phyloP scores from a whole-genome alignment of 2,329 filamentous ascomycete species.

The Celoporthe dispersa region DNA sequence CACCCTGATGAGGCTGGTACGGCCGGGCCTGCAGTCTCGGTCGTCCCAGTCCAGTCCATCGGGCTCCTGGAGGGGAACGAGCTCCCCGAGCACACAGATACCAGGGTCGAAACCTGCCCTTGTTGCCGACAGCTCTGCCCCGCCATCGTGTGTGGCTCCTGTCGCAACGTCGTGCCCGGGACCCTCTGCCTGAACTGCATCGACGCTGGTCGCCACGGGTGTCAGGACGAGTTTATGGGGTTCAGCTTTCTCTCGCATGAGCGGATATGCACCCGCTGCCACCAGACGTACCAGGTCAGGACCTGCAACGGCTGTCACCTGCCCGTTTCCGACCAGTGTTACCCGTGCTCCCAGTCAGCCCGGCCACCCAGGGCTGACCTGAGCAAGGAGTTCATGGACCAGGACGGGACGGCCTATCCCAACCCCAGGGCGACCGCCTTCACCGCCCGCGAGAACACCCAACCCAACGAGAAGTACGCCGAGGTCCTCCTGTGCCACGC shows the following conservation, averaged over 20 bases:
- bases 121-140: too few relatives aligned
- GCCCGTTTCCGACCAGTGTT: background rate
- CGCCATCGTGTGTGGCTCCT: background rate
- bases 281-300: too few relatives aligned
- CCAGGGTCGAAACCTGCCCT: too few relatives aligned
- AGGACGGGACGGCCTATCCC: background rate
- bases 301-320: background rate
- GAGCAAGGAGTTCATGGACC: background rate
- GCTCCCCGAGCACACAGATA: too few relatives aligned
- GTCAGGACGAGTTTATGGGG: too few relatives aligned
- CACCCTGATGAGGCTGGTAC: background rate
- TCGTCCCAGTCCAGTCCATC: too few relatives aligned
- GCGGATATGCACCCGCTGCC: too few relatives aligned
- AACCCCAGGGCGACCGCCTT: background rate
- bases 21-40: too few relatives aligned
- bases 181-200: background rate
- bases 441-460: conserved; percentile 7
- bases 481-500: conserved; percentile 17
- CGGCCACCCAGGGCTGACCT: background rate
- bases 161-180: background rate
- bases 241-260: too few relatives aligned
- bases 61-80: too few relatives aligned
- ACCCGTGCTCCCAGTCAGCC: too few relatives aligned
- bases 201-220: background rate
- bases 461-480: conserved; percentile 1